Base-by-base conservation (phyloP, 1,284 basidiomycete genomes). In the Trametes polyzona region DNA sequence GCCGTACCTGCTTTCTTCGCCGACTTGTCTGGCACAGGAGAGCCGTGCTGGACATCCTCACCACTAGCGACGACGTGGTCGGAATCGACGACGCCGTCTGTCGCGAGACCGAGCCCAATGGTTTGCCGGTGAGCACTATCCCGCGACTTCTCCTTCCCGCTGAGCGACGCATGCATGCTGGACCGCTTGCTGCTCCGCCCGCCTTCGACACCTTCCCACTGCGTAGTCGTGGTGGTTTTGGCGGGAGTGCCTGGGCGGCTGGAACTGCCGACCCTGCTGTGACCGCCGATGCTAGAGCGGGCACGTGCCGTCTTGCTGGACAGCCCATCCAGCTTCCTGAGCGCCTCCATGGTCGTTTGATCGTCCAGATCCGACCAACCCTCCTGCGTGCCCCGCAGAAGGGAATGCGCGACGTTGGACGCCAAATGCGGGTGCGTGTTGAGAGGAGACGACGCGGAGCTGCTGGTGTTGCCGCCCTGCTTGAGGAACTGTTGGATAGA, bases 241-340 rank as follows among this genome's bases (percentile, higher is more conserved):
- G 76, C 74, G 54, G 92, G 93, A 1, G 90, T 93, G 3, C 81
- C 82, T 32, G 92, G 90, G 41, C 91, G 86, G 70, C 90, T 93
- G 36, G 83, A 78, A 66, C 83, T 82, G 9, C 80, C 80, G 40
- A 81, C 75, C 40, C 83, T 80, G 59, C 83, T 83, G 58, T 88
- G 80, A 59, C 85, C 84, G 42, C 83, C 78, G 49, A 90, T 75
- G 65, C 88, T 89, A 8, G 87, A 70, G 40, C 84, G 67, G 43
- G 69, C 69, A 58, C 84, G 82, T 17, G 87, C 83, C 36, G 81
- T 87, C 64, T 92, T 93, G 6, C 84, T 86, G 3, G 87, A 85
- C 12, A 98, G 73, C 0, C 96, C 96, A 67, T 99, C 97, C 23
- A 99, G 77, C 74, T 97, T 97, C 52, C 96, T 86, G 47, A 99